Percentiles rank a stretch among this genome's conserved stretches.
Evolutionary conservation across 2,329 filamentous ascomycete species (phyloP).

Genomic region (Drechmeria coniospora): DNA sequence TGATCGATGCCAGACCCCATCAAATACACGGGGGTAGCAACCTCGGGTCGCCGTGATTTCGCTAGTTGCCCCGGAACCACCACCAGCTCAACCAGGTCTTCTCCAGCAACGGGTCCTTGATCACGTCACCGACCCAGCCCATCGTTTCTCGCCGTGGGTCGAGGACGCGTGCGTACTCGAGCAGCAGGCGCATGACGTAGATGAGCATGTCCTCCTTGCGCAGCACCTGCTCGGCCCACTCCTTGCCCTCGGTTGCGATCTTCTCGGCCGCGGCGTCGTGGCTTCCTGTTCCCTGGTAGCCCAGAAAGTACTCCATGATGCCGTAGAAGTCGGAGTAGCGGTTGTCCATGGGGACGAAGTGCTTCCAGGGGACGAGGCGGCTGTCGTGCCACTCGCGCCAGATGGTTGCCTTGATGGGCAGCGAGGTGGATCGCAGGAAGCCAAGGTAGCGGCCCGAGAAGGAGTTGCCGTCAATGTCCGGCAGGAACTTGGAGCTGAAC

Average conservation of each 20-base stretch:
- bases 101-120: conserved; percentile 17
- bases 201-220: conserved; percentile 60
- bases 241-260: conserved; percentile 50
- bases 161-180: conserved; percentile 45
- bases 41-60: too few species aligned
- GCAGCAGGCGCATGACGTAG: conserved; percentile 48
- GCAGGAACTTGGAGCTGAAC: conserved; percentile 51
- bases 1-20: background rate
- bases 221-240: conserved; percentile 54
- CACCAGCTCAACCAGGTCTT: conserved; percentile 15
- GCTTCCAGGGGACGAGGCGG: conserved; percentile 59
- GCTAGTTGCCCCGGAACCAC: background rate
- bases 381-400: conserved; percentile 72
- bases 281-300: conserved; percentile 29
- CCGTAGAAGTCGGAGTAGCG: conserved; percentile 57
- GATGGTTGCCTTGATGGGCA: conserved; percentile 65
- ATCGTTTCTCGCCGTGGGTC: conserved; percentile 35
- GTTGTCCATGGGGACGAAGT: conserved; percentile 69
- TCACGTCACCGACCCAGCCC: conserved; percentile 39
- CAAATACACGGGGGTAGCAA: too few species aligned
- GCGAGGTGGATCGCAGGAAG: conserved; percentile 52
- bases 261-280: conserved; percentile 44
- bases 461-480: conserved; percentile 63
- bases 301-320: conserved; percentile 60
- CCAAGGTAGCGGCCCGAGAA: conserved; percentile 54